Percentiles rank a stretch among this genome's conserved stretches.
phyloP scores from a whole-genome alignment of 805 yeast genomes.

The Yamadazyma olivae region DNA sequence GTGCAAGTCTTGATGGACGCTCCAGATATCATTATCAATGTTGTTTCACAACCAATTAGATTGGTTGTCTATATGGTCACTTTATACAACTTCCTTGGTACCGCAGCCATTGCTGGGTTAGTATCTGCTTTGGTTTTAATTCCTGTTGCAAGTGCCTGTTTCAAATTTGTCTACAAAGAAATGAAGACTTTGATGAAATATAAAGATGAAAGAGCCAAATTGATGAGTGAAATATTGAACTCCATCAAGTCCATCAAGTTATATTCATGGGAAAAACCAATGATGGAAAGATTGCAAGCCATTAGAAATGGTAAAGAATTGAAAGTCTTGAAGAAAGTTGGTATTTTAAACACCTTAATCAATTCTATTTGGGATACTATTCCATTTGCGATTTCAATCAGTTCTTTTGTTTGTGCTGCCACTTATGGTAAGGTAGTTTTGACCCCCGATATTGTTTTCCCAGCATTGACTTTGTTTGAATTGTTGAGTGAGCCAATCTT shows the following conservation, averaged over 20 bases:
- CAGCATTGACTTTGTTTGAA: slow-evolving; percentile 37
- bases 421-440: slow-evolving; percentile 20
- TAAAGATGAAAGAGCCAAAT: slow-evolving; percentile 35
- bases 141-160: slow-evolving; percentile 26
- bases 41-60: slow-evolving; percentile 22
- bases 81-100: slow-evolving; percentile 31
- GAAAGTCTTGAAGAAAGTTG: slow-evolving; percentile 23
- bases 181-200: slow-evolving; percentile 21
- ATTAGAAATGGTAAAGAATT: slow-evolving; percentile 37
- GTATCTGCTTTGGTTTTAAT: slow-evolving; percentile 27
- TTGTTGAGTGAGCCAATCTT: slow-evolving; percentile 34
- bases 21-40: slow-evolving; percentile 16
- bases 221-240: slow-evolving; percentile 36
- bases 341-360: slow-evolving; percentile 30
- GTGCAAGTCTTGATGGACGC: slow-evolving; percentile 15
- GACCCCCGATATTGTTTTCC: slow-evolving; percentile 37
- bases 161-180: slow-evolving; percentile 11
- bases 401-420: slow-evolving; percentile 29
- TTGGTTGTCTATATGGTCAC: slow-evolving; percentile 25
- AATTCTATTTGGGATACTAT: slow-evolving; percentile 36
- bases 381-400: slow-evolving; percentile 34
- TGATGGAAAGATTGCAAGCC: slow-evolving; percentile 28
- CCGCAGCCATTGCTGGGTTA: slow-evolving; percentile 36
- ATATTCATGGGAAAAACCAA: slow-evolving; percentile 42
- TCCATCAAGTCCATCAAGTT: slow-evolving; percentile 38